Percentiles rank a stretch among this genome's conserved stretches.
Conservation (phyloP, 1,284 basidiomycete genomes). For the Rhodotorula sp. region DNA sequence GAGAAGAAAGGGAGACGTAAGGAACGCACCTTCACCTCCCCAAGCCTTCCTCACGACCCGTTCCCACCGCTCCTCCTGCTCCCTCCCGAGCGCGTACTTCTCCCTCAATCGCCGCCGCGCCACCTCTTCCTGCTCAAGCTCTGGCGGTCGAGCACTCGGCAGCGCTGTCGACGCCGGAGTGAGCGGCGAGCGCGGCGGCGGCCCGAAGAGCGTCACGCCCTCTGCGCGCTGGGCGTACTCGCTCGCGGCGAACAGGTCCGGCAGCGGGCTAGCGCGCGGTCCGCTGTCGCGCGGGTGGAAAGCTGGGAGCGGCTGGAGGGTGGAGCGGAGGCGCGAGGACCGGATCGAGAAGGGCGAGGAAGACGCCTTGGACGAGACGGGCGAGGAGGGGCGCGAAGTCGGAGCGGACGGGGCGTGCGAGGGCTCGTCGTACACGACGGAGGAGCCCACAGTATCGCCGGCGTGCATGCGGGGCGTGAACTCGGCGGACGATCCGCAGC, state of each 20-base stretch:
- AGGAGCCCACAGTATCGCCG: too few relatives aligned
- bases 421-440: too few relatives aligned
- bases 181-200: constrained; percentile 5
- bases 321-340: not conserved
- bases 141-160: not conserved
- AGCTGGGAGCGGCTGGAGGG: too few relatives aligned
- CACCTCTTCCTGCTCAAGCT: too few relatives aligned
- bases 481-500: too few relatives aligned
- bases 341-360: constrained; percentile 1
- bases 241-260: not conserved
- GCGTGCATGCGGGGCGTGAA: too few relatives aligned
- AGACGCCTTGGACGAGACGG: not conserved
- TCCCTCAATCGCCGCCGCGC: constrained; percentile 1
- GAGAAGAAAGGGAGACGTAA: too few relatives aligned
- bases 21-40: not conserved
- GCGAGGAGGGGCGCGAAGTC: not conserved
- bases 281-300: too few relatives aligned
- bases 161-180: too few relatives aligned
- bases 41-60: not conserved
- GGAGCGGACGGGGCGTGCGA: not conserved
- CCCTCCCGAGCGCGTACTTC: constrained; percentile 4
- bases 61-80: not conserved
- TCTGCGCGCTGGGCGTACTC: not conserved
- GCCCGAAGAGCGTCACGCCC: constrained; percentile 12
- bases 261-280: not conserved